Evolutionary conservation across 1,139 yeast genomes (phyloP).

Genomic region (Candida sp.): DNA sequence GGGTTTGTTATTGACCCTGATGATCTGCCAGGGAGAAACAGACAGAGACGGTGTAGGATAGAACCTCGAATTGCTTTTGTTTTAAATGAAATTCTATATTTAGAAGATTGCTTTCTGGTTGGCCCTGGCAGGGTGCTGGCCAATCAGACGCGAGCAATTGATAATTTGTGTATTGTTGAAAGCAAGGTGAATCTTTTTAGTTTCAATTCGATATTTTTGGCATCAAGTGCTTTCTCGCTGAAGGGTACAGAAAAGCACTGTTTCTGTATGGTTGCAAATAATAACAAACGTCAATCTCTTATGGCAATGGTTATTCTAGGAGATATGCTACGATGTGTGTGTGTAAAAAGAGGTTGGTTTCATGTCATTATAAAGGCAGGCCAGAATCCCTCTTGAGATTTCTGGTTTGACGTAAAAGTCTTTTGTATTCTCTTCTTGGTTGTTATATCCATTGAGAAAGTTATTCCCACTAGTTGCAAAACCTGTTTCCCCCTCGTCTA

Average conservation of each 20-base stretch:
- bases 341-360: neutral
- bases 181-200: neutral
- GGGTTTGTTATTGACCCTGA: neutral
- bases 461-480: neutral
- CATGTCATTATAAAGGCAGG: neutral
- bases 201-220: neutral
- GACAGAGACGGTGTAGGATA: too few species aligned
- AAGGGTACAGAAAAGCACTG: neutral
- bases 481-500: too few species aligned
- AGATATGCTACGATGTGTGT: neutral
- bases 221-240: neutral
- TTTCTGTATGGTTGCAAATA: neutral
- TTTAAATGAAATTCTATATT: neutral
- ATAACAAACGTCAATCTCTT: conserved; percentile 1
- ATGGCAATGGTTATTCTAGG: neutral
- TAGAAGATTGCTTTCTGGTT: neutral
- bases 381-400: neutral
- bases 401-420: neutral
- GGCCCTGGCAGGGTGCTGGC: neutral
- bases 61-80: neutral
- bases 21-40: neutral
- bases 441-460: too few species aligned
- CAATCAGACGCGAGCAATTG: conserved; percentile 1
- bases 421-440: neutral
- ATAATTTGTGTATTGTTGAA: neutral